Percentiles rank a stretch among this genome's conserved stretches.
These are phyloP conservation scores for Yarrowia sp. DNA, from an alignment of 805 yeast genomes.

Conservation along the genomic window DNA sequence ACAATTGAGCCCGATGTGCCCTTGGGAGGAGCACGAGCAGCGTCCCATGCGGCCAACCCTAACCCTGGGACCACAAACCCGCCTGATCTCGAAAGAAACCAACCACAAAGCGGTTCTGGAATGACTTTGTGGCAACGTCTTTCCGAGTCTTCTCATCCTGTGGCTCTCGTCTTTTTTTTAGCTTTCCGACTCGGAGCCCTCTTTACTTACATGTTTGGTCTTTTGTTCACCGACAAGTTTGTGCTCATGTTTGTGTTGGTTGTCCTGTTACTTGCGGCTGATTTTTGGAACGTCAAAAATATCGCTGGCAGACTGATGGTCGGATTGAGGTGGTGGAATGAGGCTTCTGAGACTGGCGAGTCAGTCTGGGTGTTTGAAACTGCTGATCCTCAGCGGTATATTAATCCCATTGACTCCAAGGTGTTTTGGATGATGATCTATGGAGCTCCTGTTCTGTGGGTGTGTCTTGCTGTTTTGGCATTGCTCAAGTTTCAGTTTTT, in stretches of 20 bases:
- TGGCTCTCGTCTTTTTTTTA: constrained; percentile 72
- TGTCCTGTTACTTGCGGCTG: constrained; percentile 79
- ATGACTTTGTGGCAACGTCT: constrained; percentile 56
- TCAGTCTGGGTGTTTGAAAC: constrained; percentile 88
- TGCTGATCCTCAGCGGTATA: constrained; percentile 66
- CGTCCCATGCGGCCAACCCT: constrained; percentile 5
- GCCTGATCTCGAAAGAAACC: constrained; percentile 17
- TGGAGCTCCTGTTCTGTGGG: constrained; percentile 78
- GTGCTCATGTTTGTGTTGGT: constrained; percentile 80
- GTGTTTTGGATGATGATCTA: constrained; percentile 86
- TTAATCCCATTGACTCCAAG: constrained; percentile 91
- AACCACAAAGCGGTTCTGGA: background rate
- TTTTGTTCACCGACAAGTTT: constrained; percentile 67
- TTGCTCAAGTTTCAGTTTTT: constrained; percentile 77
- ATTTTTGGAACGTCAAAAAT: constrained; percentile 93
- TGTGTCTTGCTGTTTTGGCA: constrained; percentile 75
- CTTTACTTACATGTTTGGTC: constrained; percentile 72
- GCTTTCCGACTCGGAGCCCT: constrained; percentile 68
- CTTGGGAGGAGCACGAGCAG: background rate
- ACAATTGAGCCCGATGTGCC: constrained; percentile 38
- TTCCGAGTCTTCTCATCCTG: constrained; percentile 79
- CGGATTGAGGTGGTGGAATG: constrained; percentile 96
- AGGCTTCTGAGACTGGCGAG: constrained; percentile 67
- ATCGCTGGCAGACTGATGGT: constrained; percentile 88
- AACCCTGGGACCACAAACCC: background rate